phyloP scores from a whole-genome alignment of 2,329 filamentous ascomycete genomes.

The Coniochaeta sp. region DNA sequence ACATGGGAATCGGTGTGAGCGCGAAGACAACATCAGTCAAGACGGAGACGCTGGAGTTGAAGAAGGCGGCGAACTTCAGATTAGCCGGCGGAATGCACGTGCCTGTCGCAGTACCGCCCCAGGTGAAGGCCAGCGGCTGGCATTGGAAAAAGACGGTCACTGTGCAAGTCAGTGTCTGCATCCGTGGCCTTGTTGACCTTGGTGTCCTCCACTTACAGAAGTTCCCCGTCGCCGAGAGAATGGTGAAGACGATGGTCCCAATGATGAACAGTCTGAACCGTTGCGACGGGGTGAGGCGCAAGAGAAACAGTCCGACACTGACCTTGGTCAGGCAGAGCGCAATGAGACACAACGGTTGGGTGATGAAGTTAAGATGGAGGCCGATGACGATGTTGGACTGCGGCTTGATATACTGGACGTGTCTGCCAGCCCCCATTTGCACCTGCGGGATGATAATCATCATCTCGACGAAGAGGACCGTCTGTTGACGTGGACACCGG shows the following conservation, averaged over 20 bases:
- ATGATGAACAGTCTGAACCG: constrained; percentile 14
- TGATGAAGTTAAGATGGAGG: constrained; percentile 23
- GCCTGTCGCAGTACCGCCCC: constrained; percentile 14
- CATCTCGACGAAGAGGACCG: constrained; percentile 16
- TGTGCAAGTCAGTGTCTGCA: constrained; percentile 2
- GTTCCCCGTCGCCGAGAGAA: constrained; percentile 16
- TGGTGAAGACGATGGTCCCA: constrained; percentile 17
- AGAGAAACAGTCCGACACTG: constrained; percentile 21
- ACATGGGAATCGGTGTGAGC: constrained; percentile 18
- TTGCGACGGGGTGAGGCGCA: constrained; percentile 16
- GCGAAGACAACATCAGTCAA: constrained; percentile 21
- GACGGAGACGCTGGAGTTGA: constrained; percentile 18
- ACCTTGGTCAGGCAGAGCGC: constrained; percentile 19
- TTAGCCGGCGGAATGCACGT: constrained; percentile 15
- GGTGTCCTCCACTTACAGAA: constrained; percentile 11
- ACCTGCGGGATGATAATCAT: constrained; percentile 21
- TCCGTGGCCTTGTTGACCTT: too few relatives aligned
- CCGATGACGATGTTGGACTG: constrained; percentile 14
- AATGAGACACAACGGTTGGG: constrained; percentile 21
- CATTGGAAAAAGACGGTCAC: constrained; percentile 20
- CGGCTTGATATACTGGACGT: constrained; percentile 19
- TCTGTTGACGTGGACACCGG: neutral
- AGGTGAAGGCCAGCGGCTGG: constrained; percentile 14
- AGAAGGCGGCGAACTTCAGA: constrained; percentile 19
- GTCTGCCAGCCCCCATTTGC: constrained; percentile 17